Base-by-base conservation (phyloP, 73 alveolate species). In the Tetrahymena elliotti region DNA sequence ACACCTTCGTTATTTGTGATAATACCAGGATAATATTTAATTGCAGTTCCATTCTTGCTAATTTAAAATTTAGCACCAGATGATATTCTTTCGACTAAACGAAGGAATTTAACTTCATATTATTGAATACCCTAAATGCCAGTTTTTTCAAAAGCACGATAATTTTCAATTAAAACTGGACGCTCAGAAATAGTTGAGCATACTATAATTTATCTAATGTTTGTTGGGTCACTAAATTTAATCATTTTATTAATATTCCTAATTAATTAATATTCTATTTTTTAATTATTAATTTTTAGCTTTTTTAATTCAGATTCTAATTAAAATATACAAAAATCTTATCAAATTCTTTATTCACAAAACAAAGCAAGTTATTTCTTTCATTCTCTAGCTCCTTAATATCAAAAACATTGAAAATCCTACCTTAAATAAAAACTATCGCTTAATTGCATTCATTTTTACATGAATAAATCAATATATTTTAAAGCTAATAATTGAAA, bases 1-100 rank as follows among this genome's bases (percentile, higher is more conserved):
- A 83, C 33, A 15, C 94, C 94, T 36, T 82, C 96, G 83, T 94
- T 83, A 92, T 97, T 95, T 6, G 98, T 97, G 22, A 97, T 95
- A 53, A 97, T 94, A 41, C 99, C 99, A 27, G 99, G 99, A 31
- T 68, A 68, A 68, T 68, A 68, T 38, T 83, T 94, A 39, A 83
- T 83, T 36, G 92, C 93, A 13, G 93, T 37, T 83, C 94, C 84
- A 40, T 94, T 83, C 38, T 93, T 82, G 36, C 53, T 94, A 15
- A 94, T 93, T 36, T 94, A 93, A 38, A 94, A 41, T 39, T 83
- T 83, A 33, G 94, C 83, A 33, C 94, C 94, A 38, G 96, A 83
- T 83, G 92, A 83, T 52, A 94, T 39, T 83, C 92, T 36, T 94
- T 94, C 83, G 27, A 94, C 92, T 83, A 94, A 39, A 83, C 93